Percentiles rank a stretch among this genome's conserved stretches.
These are phyloP conservation scores for Paramecium tetraurelia DNA, from an alignment of 73 alveolate species.

Conservation along the genomic window DNA sequence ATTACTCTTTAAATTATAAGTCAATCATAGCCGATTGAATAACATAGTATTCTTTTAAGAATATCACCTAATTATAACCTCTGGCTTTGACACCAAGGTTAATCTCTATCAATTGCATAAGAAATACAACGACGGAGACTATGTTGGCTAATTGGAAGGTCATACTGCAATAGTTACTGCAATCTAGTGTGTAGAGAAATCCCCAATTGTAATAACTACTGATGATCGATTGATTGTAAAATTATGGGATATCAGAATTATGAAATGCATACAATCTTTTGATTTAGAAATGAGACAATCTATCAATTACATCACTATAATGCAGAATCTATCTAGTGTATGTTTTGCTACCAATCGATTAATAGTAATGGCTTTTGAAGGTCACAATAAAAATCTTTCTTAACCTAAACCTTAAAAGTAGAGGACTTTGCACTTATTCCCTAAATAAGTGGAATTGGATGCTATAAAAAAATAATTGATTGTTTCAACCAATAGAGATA, in stretches of 20 bases:
- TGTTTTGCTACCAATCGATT: slow-evolving; percentile 46
- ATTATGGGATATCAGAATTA: slow-evolving; percentile 61
- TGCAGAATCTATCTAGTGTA: not conserved
- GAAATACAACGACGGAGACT: slow-evolving; percentile 52
- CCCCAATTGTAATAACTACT: slow-evolving; percentile 56
- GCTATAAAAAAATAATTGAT: not conserved
- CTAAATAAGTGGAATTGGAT: slow-evolving; percentile 40
- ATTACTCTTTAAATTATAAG: not conserved
- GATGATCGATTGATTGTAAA: slow-evolving; percentile 54
- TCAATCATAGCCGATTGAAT: slow-evolving; percentile 45
- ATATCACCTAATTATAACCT: slow-evolving; percentile 40
- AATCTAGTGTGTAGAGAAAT: slow-evolving; percentile 54
- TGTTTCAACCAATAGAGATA: slow-evolving; percentile 48
- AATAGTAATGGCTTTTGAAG: slow-evolving; percentile 47
- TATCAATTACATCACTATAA: not conserved
- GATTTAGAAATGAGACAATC: slow-evolving; percentile 54
- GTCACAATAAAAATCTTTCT: not conserved
- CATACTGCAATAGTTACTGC: slow-evolving; percentile 60
- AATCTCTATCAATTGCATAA: slow-evolving; percentile 42
- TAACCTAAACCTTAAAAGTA: not conserved
- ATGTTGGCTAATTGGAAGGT: slow-evolving; percentile 53
- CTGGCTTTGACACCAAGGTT: slow-evolving; percentile 54
- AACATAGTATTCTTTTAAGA: slow-evolving; percentile 26
- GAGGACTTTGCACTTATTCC: not conserved
- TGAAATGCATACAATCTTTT: slow-evolving; percentile 56